These are phyloP conservation scores for Penicillium chermesinum DNA, from an alignment of 495 filamentous ascomycete genomes.

Conservation along the genomic window DNA sequence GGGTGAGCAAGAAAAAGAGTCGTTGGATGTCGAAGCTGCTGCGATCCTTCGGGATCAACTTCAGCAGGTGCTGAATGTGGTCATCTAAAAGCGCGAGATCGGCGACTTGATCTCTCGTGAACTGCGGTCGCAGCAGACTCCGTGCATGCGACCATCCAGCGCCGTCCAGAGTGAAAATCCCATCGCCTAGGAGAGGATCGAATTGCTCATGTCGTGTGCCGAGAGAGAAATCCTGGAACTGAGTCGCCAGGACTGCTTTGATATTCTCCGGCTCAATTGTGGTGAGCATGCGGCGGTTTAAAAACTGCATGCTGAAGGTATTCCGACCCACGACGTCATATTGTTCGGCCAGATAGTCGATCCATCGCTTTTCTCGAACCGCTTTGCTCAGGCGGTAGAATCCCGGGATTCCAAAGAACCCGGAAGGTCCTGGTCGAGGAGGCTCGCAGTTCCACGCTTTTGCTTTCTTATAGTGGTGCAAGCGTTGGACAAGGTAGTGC, in stretches of 20 bases:
- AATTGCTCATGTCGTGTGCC: constrained; percentile 43
- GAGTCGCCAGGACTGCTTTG: constrained; percentile 75
- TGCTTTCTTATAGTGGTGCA: constrained; percentile 27
- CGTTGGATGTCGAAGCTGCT: constrained; percentile 56
- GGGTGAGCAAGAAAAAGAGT: constrained; percentile 56
- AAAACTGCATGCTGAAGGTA: constrained; percentile 30
- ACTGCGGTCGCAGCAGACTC: constrained; percentile 49
- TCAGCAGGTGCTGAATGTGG: constrained; percentile 53
- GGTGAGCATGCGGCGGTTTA: constrained; percentile 30
- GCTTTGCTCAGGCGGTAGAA: constrained; percentile 29
- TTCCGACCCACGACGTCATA: constrained; percentile 27
- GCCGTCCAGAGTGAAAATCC: constrained; percentile 71
- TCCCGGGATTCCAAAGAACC: constrained; percentile 27
- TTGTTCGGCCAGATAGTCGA: constrained; percentile 30
- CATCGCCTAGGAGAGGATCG: constrained; percentile 48
- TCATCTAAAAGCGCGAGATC: constrained; percentile 49
- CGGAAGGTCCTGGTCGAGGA: constrained; percentile 10
- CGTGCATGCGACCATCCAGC: constrained; percentile 57
- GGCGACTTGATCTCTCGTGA: constrained; percentile 45
- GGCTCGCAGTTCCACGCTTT: constrained; percentile 36
- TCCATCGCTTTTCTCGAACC: constrained; percentile 27
- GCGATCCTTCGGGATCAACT: constrained; percentile 39
- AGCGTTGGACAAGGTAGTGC: constrained; percentile 18
- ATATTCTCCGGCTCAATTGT: constrained; percentile 81
- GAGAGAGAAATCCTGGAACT: constrained; percentile 65